Evolutionary conservation across 2,329 filamentous ascomycete species (phyloP).

Genomic region (Thelonectria blattea): DNA sequence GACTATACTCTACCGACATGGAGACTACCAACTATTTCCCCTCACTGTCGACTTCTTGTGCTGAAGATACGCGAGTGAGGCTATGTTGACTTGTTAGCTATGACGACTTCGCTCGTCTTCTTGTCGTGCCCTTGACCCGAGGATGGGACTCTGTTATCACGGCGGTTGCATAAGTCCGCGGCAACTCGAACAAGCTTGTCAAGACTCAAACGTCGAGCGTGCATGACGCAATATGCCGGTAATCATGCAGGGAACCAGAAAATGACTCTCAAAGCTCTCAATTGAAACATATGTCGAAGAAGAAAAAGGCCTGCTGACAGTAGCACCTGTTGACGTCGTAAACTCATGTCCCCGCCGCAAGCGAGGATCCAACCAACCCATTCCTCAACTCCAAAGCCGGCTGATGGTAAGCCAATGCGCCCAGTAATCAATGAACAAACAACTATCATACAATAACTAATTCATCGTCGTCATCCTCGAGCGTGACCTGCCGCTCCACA

Average conservation of each 20-base stretch:
- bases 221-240: conserved; percentile 6
- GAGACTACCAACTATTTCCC: conserved; percentile 1
- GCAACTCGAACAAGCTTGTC: background rate
- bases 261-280: conserved; percentile 9
- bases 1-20: conserved; percentile 11
- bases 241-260: background rate
- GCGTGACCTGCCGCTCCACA: conserved; percentile 41
- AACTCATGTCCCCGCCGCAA: conserved; percentile 25
- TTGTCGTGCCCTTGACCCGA: conserved; percentile 5
- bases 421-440: conserved; percentile 20
- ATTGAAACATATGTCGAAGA: conserved; percentile 21
- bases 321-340: conserved; percentile 32
- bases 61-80: conserved; percentile 5
- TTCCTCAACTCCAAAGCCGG: conserved; percentile 29
- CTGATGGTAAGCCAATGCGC: conserved; percentile 29
- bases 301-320: conserved; percentile 25
- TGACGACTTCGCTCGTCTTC: background rate
- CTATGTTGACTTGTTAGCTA: background rate
- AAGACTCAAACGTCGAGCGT: background rate
- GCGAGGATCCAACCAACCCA: conserved; percentile 21
- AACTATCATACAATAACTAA: conserved; percentile 52
- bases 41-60: conserved; percentile 1
- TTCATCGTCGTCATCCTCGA: conserved; percentile 59
- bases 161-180: background rate
- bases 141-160: conserved; percentile 7